These are phyloP conservation scores for Coccinonectria pachysandricola DNA, from an alignment of 2,329 filamentous ascomycete species.

Conservation along the genomic window DNA sequence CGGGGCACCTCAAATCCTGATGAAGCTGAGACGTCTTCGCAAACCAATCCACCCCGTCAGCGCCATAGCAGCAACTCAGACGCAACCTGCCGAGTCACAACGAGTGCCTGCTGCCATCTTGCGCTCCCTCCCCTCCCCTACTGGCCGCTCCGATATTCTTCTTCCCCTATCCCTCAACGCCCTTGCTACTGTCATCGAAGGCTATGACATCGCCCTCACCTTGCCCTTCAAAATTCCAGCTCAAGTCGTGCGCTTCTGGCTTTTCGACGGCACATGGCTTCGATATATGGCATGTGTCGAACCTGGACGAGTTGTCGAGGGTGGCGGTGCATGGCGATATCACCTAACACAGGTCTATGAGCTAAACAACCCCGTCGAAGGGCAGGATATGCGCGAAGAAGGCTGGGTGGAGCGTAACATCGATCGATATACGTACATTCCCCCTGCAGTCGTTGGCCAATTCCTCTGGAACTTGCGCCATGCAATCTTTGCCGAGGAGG, in stretches of 20 bases:
- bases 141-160: constrained; percentile 42
- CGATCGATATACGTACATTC: constrained; percentile 42
- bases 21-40: no score
- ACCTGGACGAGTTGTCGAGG: constrained; percentile 22
- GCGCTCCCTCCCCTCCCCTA: constrained; percentile 36
- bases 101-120: constrained; percentile 40
- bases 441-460: constrained; percentile 46
- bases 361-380: constrained; percentile 47
- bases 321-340: constrained; percentile 18
- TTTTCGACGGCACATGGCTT: constrained; percentile 44
- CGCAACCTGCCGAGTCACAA: constrained; percentile 31
- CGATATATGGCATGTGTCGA: constrained; percentile 50
- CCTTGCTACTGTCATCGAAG: constrained; percentile 37
- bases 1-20: no score
- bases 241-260: constrained; percentile 50
- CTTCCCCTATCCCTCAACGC: constrained; percentile 38
- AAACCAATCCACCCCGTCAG: constrained; percentile 18
- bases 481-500: constrained; percentile 30
- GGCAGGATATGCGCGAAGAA: constrained; percentile 40
- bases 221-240: constrained; percentile 44
- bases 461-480: constrained; percentile 48
- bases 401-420: constrained; percentile 43
- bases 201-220: constrained; percentile 44
- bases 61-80: constrained; percentile 13
- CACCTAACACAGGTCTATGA: constrained; percentile 41